Percentiles rank a stretch among this genome's conserved stretches.
Evolutionary conservation across 805 yeast genomes (phyloP).

Genomic region (Wickerhamomyces pijperi): DNA sequence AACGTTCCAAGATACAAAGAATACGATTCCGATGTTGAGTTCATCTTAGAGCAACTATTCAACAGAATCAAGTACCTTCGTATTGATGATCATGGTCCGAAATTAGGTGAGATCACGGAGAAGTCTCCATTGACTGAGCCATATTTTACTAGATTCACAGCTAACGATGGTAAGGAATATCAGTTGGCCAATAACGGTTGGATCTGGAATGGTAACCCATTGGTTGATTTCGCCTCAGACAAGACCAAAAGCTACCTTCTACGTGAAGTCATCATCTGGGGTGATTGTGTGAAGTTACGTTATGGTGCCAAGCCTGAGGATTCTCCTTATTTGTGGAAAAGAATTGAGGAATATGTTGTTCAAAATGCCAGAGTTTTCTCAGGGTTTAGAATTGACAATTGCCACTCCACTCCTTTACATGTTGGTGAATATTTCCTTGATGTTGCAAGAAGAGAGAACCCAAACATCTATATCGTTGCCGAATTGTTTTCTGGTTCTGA

Average conservation of each 20-base stretch:
- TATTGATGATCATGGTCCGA: slow-evolving; percentile 74
- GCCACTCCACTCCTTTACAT: slow-evolving; percentile 93
- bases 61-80: slow-evolving; percentile 72
- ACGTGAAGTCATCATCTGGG: slow-evolving; percentile 94
- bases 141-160: slow-evolving; percentile 67
- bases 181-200: slow-evolving; percentile 93
- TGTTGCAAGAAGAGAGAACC: slow-evolving; percentile 75
- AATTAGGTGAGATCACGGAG: slow-evolving; percentile 52
- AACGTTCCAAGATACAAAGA: slow-evolving; percentile 60
- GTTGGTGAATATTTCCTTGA: slow-evolving; percentile 87
- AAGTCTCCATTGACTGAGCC: slow-evolving; percentile 66
- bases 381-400: slow-evolving; percentile 89
- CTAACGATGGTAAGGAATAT: slow-evolving; percentile 42
- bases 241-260: slow-evolving; percentile 72
- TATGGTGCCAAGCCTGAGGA: slow-evolving; percentile 72
- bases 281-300: slow-evolving; percentile 89
- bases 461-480: slow-evolving; percentile 85
- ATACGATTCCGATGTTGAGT: slow-evolving; percentile 63
- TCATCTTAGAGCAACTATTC: slow-evolving; percentile 56
- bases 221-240: slow-evolving; percentile 83
- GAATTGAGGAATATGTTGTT: slow-evolving; percentile 72
- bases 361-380: slow-evolving; percentile 63
- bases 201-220: slow-evolving; percentile 96
- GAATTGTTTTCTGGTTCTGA: slow-evolving; percentile 92
- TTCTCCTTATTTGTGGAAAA: slow-evolving; percentile 81